Percentiles rank a stretch among this genome's conserved stretches.
Conservation (phyloP, 2,329 filamentous ascomycete genomes). For the Aspergillus japonicus region DNA sequence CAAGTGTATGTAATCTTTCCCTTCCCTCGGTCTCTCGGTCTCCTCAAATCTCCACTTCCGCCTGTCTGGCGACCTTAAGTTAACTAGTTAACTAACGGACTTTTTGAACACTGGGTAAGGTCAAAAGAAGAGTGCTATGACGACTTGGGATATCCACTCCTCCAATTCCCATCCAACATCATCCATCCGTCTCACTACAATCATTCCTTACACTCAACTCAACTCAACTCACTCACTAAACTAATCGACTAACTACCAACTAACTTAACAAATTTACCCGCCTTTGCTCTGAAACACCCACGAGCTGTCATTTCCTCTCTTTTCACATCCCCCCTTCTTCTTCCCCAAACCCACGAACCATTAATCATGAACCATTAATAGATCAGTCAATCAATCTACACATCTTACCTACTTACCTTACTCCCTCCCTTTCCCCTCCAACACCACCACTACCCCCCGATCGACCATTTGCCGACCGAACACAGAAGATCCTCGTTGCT, state of each 20-base stretch:
- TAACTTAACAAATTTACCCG: background rate
- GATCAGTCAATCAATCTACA: slow-evolving; percentile 3
- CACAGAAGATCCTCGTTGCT: slow-evolving; percentile 15
- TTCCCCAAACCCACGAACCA: too few species aligned
- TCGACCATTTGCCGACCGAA: slow-evolving; percentile 4
- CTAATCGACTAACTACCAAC: background rate
- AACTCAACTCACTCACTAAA: background rate
- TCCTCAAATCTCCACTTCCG: slow-evolving; percentile 28
- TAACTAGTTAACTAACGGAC: background rate
- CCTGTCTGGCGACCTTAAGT: slow-evolving; percentile 11
- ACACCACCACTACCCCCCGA: background rate
- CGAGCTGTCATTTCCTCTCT: background rate
- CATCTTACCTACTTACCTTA: background rate
- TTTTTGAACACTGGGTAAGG: background rate
- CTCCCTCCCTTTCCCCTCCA: slow-evolving; percentile 1
- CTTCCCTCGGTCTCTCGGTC: slow-evolving; percentile 17
- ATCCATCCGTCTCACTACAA: background rate
- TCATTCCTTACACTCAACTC: background rate
- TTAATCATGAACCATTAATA: background rate
- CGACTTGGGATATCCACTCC: slow-evolving; percentile 23
- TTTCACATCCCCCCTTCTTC: background rate
- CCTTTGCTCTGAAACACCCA: background rate
- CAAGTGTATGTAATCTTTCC: slow-evolving; percentile 12
- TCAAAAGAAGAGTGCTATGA: slow-evolving; percentile 20
- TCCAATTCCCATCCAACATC: background rate